phyloP scores from a whole-genome alignment of 805 yeast species.

The Kodamaea neixiangensis region DNA sequence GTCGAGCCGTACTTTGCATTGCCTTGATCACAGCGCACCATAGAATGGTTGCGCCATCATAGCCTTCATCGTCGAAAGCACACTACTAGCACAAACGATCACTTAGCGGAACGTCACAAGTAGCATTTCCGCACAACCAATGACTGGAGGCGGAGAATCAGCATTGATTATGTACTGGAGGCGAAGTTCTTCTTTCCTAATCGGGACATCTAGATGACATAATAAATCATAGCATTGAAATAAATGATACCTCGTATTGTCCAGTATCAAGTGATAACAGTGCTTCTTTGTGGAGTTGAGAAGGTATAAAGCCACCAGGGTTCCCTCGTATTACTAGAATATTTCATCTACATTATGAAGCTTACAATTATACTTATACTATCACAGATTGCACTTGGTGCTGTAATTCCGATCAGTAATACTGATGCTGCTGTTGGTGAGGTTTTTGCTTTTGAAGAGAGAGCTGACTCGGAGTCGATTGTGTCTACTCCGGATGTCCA shows the following conservation, averaged over 20 bases:
- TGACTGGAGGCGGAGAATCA: background rate
- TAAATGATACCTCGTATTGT: background rate
- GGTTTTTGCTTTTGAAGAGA: background rate
- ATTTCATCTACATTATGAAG: background rate
- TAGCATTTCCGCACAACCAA: background rate
- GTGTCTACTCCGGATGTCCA: background rate
- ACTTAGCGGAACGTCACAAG: background rate
- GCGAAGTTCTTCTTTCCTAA: background rate
- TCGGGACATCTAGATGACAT: background rate
- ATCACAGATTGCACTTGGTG: constrained; percentile 1
- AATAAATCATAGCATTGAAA: background rate
- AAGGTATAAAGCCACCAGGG: background rate
- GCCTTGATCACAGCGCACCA: too few relatives aligned
- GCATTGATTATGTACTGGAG: too few relatives aligned
- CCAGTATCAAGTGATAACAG: too few relatives aligned
- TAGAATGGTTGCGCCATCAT: background rate
- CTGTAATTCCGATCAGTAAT: background rate
- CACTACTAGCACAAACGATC: background rate
- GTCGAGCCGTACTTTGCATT: too few relatives aligned
- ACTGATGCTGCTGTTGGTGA: background rate
- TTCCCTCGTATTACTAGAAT: background rate
- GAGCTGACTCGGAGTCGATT: background rate
- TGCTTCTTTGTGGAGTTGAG: background rate
- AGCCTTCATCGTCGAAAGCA: background rate
- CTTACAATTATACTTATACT: background rate